These are phyloP conservation scores for Wilhelminamyces savonicus DNA, from an alignment of 805 yeast genomes.

Conservation along the genomic window DNA sequence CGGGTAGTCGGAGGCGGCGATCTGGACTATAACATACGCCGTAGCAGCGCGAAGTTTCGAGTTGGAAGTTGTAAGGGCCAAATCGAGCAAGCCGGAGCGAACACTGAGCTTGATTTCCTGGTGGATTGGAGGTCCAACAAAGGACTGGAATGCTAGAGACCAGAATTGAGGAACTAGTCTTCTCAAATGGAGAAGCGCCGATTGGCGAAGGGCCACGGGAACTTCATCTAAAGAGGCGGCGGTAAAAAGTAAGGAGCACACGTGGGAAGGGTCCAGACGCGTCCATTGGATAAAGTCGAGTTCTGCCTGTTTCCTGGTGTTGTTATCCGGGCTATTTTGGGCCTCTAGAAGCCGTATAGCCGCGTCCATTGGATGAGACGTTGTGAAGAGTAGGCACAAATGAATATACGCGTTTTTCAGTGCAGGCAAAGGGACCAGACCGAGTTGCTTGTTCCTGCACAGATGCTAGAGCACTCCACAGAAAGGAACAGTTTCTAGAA, in stretches of 20 bases:
- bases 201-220: conserved; percentile 44
- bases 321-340: conserved; percentile 44
- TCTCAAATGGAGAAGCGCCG: conserved; percentile 61
- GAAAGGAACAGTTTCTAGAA: too few relatives aligned
- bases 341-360: too few relatives aligned
- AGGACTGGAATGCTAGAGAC: conserved; percentile 79
- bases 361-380: too few relatives aligned
- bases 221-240: conserved; percentile 27
- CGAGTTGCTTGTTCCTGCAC: too few relatives aligned
- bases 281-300: conserved; percentile 35
- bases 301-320: conserved; percentile 48
- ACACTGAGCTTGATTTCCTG: conserved; percentile 46
- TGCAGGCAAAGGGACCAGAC: too few relatives aligned
- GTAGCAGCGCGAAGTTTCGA: conserved; percentile 61
- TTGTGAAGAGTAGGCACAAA: too few relatives aligned
- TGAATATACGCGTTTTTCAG: too few relatives aligned
- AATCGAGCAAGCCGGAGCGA: conserved; percentile 43
- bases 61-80: conserved; percentile 38
- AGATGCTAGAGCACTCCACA: too few relatives aligned
- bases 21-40: conserved; percentile 73
- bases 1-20: conserved; percentile 86
- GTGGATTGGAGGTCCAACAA: conserved; percentile 56
- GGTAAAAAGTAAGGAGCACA: conserved; percentile 36
- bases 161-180: conserved; percentile 66
- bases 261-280: conserved; percentile 43